Evolutionary conservation across 169 alveolate genomes (phyloP).

Genomic region (Amoebophrya sp.): DNA sequence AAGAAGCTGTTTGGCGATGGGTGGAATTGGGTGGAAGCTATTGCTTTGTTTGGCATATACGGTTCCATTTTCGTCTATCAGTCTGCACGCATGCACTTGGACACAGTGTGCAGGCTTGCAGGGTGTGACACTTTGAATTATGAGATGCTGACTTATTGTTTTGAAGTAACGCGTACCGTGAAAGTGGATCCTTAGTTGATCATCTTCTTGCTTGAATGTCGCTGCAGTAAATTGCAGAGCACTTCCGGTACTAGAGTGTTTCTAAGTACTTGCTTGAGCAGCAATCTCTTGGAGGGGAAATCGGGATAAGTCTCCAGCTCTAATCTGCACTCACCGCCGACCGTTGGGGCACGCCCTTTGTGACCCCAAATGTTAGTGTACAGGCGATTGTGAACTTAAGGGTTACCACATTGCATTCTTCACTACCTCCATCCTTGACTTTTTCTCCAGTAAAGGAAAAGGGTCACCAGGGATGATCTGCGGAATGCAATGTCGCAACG

Average conservation of each 20-base stretch:
- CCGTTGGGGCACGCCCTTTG: background rate
- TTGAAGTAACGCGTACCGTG: background rate
- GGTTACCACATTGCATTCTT: too few relatives aligned
- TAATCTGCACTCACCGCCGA: background rate
- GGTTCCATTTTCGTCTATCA: background rate
- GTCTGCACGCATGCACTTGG: background rate
- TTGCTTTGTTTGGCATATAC: background rate
- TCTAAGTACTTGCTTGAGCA: background rate
- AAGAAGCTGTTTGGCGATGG: background rate
- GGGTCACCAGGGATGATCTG: too few relatives aligned
- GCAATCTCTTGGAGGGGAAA: too few relatives aligned
- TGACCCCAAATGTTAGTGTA: background rate
- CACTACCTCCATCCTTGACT: too few relatives aligned
- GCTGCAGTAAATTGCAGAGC: background rate
- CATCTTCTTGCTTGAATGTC: background rate
- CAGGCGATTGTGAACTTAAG: background rate
- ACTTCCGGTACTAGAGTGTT: background rate
- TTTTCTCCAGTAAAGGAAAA: background rate
- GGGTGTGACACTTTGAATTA: background rate
- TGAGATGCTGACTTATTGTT: background rate
- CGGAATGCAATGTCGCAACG: background rate
- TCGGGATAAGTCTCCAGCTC: too few relatives aligned
- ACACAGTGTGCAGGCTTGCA: background rate
- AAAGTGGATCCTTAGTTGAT: too few relatives aligned
- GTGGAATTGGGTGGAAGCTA: background rate